phyloP scores from a whole-genome alignment of 768 basidiomycete species.

The Sporobolomyces roseus region DNA sequence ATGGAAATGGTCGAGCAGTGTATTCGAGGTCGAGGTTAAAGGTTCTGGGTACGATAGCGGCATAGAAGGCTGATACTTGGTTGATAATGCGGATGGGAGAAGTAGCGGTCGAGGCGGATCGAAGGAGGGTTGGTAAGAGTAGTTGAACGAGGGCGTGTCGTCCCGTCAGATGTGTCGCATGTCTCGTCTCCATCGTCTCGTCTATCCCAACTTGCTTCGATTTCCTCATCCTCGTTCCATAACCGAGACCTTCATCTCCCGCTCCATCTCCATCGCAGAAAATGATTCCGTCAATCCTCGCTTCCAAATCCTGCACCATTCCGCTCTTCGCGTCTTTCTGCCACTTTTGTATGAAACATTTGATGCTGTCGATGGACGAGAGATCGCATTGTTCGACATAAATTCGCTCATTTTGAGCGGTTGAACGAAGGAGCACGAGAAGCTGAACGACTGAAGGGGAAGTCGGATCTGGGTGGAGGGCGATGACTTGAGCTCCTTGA shows the following conservation, averaged over 20 bases:
- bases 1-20: slow-evolving; percentile 46
- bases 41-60: slow-evolving; percentile 63
- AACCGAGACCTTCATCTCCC: slow-evolving; percentile 60
- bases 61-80: slow-evolving; percentile 82
- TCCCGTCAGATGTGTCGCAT: slow-evolving; percentile 15
- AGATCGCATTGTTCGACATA: slow-evolving; percentile 77
- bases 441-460: slow-evolving; percentile 57
- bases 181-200: neutral
- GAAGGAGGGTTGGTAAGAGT: slow-evolving; percentile 32
- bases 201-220: neutral
- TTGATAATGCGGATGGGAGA: slow-evolving; percentile 71
- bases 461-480: slow-evolving; percentile 60
- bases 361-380: slow-evolving; percentile 62
- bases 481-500: slow-evolving; percentile 74
- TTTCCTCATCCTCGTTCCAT: slow-evolving; percentile 50
- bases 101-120: slow-evolving; percentile 24
- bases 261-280: slow-evolving; percentile 59
- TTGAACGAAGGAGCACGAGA: slow-evolving; percentile 63
- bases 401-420: slow-evolving; percentile 70
- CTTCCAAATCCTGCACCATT: slow-evolving; percentile 48
- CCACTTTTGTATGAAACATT: slow-evolving; percentile 66
- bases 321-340: slow-evolving; percentile 54
- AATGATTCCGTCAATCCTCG: slow-evolving; percentile 71
- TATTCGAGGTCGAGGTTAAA: slow-evolving; percentile 47
- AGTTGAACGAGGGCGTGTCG: slow-evolving; percentile 38